Conservation (phyloP, 1,284 basidiomycete species). For the Prillingera fragicola region DNA sequence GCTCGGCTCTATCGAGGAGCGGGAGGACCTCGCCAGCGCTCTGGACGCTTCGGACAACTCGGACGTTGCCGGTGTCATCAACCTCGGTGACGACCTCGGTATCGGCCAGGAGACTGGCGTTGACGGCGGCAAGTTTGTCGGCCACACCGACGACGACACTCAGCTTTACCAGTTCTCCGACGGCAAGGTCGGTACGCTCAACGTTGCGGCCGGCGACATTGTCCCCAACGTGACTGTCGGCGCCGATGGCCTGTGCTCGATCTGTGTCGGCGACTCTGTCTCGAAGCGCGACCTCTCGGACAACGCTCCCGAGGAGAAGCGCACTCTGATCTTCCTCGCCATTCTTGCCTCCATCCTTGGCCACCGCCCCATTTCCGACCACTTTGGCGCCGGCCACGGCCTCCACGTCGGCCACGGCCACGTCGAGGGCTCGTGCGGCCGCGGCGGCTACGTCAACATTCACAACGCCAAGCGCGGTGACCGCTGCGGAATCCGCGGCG, state of each 20-base stretch:
- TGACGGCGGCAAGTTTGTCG: slow-evolving; percentile 5
- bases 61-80: no score
- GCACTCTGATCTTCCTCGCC: not conserved
- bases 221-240: not conserved
- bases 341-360: slow-evolving; percentile 1
- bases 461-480: not conserved
- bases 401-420: slow-evolving; percentile 3
- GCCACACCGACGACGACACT: slow-evolving; percentile 1
- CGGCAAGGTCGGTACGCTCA: slow-evolving; percentile 3
- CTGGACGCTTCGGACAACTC: no score
- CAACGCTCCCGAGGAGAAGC: not conserved
- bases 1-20: no score
- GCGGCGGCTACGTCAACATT: slow-evolving; percentile 4
- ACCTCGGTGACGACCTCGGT: not conserved
- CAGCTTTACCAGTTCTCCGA: slow-evolving; percentile 8
- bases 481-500: not conserved
- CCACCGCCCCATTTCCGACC: not conserved
- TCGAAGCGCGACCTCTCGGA: slow-evolving; percentile 1
- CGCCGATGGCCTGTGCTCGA: not conserved
- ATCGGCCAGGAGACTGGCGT: slow-evolving; percentile 1
- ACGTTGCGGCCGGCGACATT: not conserved
- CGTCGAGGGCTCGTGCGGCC: not conserved
- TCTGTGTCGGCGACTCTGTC: not conserved
- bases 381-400: slow-evolving; percentile 1
- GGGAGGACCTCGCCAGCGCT: no score